These are phyloP conservation scores for Colletotrichum simmondsii DNA, from an alignment of 2,329 filamentous ascomycete species.

Conservation along the genomic window DNA sequence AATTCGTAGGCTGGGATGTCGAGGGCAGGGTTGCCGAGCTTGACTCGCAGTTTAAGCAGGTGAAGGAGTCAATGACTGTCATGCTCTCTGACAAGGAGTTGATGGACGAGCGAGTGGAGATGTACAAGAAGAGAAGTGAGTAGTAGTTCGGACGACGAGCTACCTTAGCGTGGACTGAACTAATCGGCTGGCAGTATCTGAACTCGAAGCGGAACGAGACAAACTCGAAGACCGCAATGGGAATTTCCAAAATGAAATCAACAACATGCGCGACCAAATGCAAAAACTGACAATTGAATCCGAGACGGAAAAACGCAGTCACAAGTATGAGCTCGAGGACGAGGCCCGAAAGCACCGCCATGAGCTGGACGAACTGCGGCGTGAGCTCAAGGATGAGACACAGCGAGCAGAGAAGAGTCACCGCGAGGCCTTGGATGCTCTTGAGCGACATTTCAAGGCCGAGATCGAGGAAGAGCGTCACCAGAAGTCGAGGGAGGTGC, in stretches of 20 bases:
- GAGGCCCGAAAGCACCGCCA: constrained; percentile 63
- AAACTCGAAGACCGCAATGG: constrained; percentile 59
- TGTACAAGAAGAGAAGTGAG: constrained; percentile 80
- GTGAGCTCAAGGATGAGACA: constrained; percentile 63
- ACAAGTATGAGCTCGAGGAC: constrained; percentile 66
- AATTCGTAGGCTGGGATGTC: constrained; percentile 80
- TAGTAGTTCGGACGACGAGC: constrained; percentile 41
- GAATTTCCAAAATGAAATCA: constrained; percentile 72
- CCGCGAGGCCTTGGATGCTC: constrained; percentile 73
- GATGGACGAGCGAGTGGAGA: constrained; percentile 78
- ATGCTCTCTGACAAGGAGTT: constrained; percentile 75
- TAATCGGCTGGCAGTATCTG: constrained; percentile 50
- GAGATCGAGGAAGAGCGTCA: constrained; percentile 74
- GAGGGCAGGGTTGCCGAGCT: constrained; percentile 81
- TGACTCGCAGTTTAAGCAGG: constrained; percentile 76
- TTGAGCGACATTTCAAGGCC: constrained; percentile 70
- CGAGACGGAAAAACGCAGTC: constrained; percentile 56
- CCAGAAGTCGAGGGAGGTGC: constrained; percentile 69
- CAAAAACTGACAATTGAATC: constrained; percentile 51
- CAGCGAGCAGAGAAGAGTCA: constrained; percentile 70
- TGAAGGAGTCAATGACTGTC: constrained; percentile 79
- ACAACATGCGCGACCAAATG: constrained; percentile 48
- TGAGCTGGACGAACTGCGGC: constrained; percentile 65
- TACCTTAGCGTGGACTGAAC: not conserved
- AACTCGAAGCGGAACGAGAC: constrained; percentile 60